Percentiles rank a stretch among this genome's conserved stretches.
These are phyloP conservation scores for Cicer yamashitae DNA, from an alignment of 306 rosid species.

Conservation along the genomic window DNA sequence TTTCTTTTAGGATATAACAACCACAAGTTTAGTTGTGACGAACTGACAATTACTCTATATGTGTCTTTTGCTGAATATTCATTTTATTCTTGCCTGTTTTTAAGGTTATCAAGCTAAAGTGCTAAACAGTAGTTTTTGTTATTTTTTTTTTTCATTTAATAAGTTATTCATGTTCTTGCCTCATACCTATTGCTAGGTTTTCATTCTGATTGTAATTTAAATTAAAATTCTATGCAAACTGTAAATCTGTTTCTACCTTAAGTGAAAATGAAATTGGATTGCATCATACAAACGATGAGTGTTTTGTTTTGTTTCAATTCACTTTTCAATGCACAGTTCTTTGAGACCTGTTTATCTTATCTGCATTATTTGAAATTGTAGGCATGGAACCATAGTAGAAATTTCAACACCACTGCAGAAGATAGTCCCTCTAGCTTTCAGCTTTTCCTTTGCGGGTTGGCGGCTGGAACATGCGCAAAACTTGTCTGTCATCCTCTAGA, in stretches of 20 bases:
- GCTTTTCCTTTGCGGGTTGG: slow-evolving; percentile 84
- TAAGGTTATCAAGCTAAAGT: not conserved
- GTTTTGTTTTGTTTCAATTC: slow-evolving; percentile 20
- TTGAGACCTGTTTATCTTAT: not conserved
- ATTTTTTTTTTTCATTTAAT: slow-evolving; percentile 33
- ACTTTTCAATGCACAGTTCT: slow-evolving; percentile 19
- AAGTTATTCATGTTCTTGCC: not conserved
- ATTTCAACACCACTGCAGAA: slow-evolving; percentile 45
- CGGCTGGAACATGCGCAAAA: slow-evolving; percentile 94
- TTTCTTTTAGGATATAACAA: too few species aligned
- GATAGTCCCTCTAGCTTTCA: slow-evolving; percentile 74
- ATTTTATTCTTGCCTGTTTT: not conserved
- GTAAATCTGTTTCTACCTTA: slow-evolving; percentile 4
- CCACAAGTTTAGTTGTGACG: too few species aligned
- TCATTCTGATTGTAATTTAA: not conserved
- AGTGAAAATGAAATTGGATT: slow-evolving; percentile 7
- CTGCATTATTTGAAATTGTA: slow-evolving; percentile 44
- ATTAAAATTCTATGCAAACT: slow-evolving; percentile 20
- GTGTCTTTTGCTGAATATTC: not conserved
- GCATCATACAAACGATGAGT: slow-evolving; percentile 34
- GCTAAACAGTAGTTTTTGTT: slow-evolving; percentile 2
- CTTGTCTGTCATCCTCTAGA: slow-evolving; percentile 98
- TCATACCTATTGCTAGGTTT: not conserved
- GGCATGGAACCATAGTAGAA: slow-evolving; percentile 66
- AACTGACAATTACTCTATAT: too few species aligned